phyloP scores from a whole-genome alignment of 2,329 filamentous ascomycete genomes.

The Scedosporium minutisporum region DNA sequence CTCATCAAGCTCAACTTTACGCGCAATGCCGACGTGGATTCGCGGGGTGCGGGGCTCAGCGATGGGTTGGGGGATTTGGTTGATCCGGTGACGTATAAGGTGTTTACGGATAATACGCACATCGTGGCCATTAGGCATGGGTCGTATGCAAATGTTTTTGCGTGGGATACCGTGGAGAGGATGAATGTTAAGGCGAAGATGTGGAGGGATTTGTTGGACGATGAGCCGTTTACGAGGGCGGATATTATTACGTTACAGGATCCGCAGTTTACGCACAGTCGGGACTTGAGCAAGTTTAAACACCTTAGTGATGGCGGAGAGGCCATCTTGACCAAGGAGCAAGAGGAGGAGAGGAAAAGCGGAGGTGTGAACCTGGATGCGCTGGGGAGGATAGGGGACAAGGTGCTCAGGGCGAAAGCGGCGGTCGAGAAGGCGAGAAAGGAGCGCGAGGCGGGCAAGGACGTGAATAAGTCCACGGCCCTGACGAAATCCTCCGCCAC shows the following conservation, averaged over 20 bases:
- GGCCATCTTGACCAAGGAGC: conserved; percentile 56
- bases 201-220: conserved; percentile 84
- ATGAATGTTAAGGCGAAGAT: conserved; percentile 96
- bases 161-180: conserved; percentile 88
- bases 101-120: conserved; percentile 96
- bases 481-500: conserved; percentile 19
- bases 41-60: conserved; percentile 34
- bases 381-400: conserved; percentile 66
- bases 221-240: conserved; percentile 74
- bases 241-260: conserved; percentile 97
- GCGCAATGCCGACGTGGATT: conserved; percentile 68
- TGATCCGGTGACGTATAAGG: conserved; percentile 94
- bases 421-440: conserved; percentile 84
- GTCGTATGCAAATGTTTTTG: conserved; percentile 87
- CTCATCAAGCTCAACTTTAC: conserved; percentile 86
- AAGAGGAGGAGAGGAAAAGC: conserved; percentile 56
- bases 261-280: conserved; percentile 74
- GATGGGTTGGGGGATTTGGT: conserved; percentile 69
- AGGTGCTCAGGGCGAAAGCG: conserved; percentile 84
- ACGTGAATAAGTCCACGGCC: conserved; percentile 36
- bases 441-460: conserved; percentile 53
- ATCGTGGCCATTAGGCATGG: conserved; percentile 76
- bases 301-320: conserved; percentile 75
- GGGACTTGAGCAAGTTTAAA: conserved; percentile 82
- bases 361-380: conserved; percentile 70